phyloP scores from a whole-genome alignment of 2,329 filamentous ascomycete genomes.

The Coniochaeta ligniaria region DNA sequence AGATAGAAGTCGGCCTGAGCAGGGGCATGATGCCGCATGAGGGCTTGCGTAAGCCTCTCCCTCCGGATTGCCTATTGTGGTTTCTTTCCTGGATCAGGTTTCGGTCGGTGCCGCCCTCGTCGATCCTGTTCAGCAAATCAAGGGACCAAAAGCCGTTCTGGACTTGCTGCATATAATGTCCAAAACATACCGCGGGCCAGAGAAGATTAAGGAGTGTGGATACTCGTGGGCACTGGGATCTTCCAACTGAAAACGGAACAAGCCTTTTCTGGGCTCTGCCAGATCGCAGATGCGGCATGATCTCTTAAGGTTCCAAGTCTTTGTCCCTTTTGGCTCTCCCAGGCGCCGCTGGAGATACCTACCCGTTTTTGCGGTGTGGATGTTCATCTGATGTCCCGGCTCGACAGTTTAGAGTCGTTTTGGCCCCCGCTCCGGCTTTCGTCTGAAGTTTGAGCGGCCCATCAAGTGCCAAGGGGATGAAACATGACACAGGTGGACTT shows the following conservation, averaged over 20 bases:
- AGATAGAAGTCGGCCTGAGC: conserved; percentile 2
- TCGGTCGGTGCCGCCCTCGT: neutral
- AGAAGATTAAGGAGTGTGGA: conserved; percentile 7
- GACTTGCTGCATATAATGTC: neutral
- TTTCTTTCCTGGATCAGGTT: neutral
- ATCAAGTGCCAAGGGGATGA: neutral
- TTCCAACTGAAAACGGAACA: neutral
- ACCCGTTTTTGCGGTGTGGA: neutral
- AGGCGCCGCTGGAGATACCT: neutral
- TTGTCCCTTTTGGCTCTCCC: neutral
- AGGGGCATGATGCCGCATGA: neutral
- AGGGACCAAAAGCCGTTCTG: neutral
- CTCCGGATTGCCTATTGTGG: neutral
- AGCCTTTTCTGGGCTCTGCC: neutral
- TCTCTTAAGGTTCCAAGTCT: neutral
- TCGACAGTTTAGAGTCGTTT: neutral
- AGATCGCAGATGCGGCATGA: neutral
- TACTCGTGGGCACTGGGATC: conserved; percentile 3
- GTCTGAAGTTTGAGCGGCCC: neutral
- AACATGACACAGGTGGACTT: conserved; percentile 7
- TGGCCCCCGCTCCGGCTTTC: neutral
- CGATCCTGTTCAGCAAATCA: neutral
- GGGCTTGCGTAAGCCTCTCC: neutral
- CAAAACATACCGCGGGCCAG: conserved; percentile 4
- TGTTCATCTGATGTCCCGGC: neutral